phyloP scores from a whole-genome alignment of 257 asterid genomes.

The Lycium barbarum region DNA sequence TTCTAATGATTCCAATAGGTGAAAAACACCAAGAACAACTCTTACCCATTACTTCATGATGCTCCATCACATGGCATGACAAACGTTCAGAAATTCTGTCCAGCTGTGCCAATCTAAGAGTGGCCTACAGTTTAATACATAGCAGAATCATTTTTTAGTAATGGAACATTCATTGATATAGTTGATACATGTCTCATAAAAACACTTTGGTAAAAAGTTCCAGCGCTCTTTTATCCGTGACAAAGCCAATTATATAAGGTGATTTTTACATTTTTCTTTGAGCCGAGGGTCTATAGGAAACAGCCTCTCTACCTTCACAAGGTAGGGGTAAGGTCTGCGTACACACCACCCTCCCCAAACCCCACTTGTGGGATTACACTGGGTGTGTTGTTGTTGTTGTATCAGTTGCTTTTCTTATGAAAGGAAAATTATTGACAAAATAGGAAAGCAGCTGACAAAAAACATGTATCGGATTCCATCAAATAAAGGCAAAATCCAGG shows the following conservation, averaged over 20 bases:
- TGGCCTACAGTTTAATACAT: constrained; percentile 69
- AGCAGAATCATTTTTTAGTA: constrained; percentile 1
- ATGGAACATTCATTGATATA: neutral
- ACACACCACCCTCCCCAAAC: no score
- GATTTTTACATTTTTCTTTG: neutral
- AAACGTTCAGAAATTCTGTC: constrained; percentile 88
- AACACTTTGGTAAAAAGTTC: neutral
- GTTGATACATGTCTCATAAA: constrained; percentile 21
- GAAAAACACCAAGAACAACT: constrained; percentile 38
- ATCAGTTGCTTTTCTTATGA: neutral
- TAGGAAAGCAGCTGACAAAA: neutral
- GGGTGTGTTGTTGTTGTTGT: no score
- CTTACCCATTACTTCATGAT: constrained; percentile 99
- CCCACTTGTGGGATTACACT: no score
- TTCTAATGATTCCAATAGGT: neutral
- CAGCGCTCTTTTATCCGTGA: constrained; percentile 10
- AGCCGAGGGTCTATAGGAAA: no score
- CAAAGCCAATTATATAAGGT: neutral
- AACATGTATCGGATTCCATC: neutral
- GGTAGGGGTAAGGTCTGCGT: no score
- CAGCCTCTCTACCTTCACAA: no score
- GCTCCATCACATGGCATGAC: constrained; percentile 96
- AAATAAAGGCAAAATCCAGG: constrained; percentile 3
- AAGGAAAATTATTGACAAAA: neutral
- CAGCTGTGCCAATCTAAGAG: constrained; percentile 86